Evolutionary conservation across 2,329 filamentous ascomycete genomes (phyloP).

Genomic region (Aspergillus amoenus): DNA sequence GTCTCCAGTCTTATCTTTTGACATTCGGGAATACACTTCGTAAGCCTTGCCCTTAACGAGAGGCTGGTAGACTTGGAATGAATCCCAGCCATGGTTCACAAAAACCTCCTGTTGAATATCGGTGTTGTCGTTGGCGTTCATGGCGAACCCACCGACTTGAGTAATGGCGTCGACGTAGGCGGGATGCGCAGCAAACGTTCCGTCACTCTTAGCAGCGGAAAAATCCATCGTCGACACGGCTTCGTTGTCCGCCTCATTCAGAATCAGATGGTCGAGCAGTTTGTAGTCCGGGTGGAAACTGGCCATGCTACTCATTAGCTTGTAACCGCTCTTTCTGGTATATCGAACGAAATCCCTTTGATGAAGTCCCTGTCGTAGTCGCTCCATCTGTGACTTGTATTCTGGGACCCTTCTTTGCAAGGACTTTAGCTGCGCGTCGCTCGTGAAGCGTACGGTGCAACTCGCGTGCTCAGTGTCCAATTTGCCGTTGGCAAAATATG

Average conservation of each 20-base stretch:
- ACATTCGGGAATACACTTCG: constrained; percentile 1
- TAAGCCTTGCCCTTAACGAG: constrained; percentile 16
- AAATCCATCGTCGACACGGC: neutral
- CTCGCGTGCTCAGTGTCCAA: neutral
- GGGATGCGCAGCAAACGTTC: constrained; percentile 14
- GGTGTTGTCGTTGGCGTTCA: constrained; percentile 16
- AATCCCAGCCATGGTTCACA: constrained; percentile 18
- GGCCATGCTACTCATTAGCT: neutral
- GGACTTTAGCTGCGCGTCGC: neutral
- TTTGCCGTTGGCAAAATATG: neutral
- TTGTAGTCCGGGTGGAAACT: neutral
- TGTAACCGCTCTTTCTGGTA: neutral
- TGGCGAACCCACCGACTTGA: constrained; percentile 17
- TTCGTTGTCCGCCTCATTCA: constrained; percentile 10
- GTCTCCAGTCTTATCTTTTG: neutral
- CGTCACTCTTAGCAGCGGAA: constrained; percentile 1
- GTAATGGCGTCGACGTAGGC: constrained; percentile 16
- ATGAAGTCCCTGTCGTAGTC: neutral
- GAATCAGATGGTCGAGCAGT: neutral
- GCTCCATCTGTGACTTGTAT: neutral
- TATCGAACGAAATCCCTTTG: neutral
- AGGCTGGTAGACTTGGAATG: constrained; percentile 14
- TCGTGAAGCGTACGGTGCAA: constrained; percentile 1
- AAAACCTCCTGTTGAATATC: constrained; percentile 17
- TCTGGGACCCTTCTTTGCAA: neutral